These are phyloP conservation scores for Exidia glandulosa DNA, from an alignment of 768 basidiomycete species.

Conservation along the genomic window DNA sequence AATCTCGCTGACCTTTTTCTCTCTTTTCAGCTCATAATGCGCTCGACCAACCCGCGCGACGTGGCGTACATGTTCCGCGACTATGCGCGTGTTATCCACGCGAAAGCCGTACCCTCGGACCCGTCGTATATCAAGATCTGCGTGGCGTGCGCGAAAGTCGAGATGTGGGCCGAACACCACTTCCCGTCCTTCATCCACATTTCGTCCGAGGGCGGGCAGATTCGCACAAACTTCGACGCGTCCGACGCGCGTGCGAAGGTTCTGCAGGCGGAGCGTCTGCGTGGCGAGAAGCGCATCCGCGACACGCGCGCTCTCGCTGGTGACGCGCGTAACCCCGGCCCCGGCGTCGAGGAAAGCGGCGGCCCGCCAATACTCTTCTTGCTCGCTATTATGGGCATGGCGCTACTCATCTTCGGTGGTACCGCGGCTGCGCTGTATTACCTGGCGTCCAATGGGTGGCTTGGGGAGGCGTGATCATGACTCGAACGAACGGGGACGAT, in stretches of 20 bases:
- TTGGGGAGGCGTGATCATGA: too few species aligned
- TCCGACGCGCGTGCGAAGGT: slow-evolving; percentile 36
- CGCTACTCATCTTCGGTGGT: too few species aligned
- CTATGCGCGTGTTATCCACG: slow-evolving; percentile 73
- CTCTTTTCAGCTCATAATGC: slow-evolving; percentile 68
- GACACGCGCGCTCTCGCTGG: too few species aligned
- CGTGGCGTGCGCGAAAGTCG: slow-evolving; percentile 82
- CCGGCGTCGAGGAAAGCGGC: too few species aligned
- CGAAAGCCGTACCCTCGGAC: slow-evolving; percentile 66
- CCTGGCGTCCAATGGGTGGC: too few species aligned
- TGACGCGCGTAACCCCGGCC: too few species aligned
- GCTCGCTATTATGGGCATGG: too few species aligned
- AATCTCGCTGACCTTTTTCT: not conserved
- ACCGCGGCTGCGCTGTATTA: too few species aligned
- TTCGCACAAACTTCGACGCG: slow-evolving; percentile 9
- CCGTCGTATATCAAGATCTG: slow-evolving; percentile 79
- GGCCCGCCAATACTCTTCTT: too few species aligned
- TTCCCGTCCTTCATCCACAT: slow-evolving; percentile 81
- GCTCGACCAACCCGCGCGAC: slow-evolving; percentile 83
- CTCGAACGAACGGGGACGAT: too few species aligned
- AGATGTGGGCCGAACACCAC: slow-evolving; percentile 86
- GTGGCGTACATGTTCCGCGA: slow-evolving; percentile 82
- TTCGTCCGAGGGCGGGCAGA: slow-evolving; percentile 10
- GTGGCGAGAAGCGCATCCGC: too few species aligned
- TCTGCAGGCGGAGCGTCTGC: not conserved